A percentile compares a stretch with the other conserved stretches of the same genome.
Evolutionary conservation across 306 rosid genomes (phyloP).

Genomic region (Mimosa bimucronata): DNA sequence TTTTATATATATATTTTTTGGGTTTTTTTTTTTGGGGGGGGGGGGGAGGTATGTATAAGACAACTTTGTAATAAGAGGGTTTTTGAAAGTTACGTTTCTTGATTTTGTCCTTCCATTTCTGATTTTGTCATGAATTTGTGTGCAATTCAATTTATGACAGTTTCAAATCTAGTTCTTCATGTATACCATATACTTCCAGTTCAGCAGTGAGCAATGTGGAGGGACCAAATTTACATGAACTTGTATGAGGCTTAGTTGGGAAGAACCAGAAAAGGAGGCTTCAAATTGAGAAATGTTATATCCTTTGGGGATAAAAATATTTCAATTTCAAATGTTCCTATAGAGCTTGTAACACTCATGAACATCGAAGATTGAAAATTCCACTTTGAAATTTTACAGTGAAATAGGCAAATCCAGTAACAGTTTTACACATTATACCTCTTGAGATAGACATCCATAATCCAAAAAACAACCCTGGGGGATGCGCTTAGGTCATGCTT

Average conservation of each 20-base stretch:
- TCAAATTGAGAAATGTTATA: neutral
- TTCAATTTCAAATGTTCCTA: neutral
- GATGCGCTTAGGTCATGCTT: neutral
- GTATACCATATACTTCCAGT: neutral
- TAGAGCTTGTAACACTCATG: neutral
- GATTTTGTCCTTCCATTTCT: neutral
- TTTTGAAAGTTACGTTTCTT: neutral
- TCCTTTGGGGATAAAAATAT: neutral
- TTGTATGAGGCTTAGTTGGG: neutral
- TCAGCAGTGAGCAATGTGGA: neutral
- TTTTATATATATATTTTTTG: neutral
- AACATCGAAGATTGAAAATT: neutral
- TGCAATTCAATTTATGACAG: neutral
- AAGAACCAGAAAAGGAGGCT: neutral
- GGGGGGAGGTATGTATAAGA: neutral
- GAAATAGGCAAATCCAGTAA: neutral
- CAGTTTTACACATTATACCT: neutral
- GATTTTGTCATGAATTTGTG: neutral
- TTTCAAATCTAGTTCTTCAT: slow-evolving; percentile 5
- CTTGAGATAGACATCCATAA: neutral
- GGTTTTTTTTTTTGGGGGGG: neutral
- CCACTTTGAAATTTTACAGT: neutral
- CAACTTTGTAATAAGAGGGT: slow-evolving; percentile 8
- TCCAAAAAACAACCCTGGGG: neutral
- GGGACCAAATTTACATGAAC: neutral